A percentile compares a stretch with the other conserved stretches of the same genome.
Conservation (phyloP, 2,329 filamentous ascomycete genomes). For the Botrytis cinerea region DNA sequence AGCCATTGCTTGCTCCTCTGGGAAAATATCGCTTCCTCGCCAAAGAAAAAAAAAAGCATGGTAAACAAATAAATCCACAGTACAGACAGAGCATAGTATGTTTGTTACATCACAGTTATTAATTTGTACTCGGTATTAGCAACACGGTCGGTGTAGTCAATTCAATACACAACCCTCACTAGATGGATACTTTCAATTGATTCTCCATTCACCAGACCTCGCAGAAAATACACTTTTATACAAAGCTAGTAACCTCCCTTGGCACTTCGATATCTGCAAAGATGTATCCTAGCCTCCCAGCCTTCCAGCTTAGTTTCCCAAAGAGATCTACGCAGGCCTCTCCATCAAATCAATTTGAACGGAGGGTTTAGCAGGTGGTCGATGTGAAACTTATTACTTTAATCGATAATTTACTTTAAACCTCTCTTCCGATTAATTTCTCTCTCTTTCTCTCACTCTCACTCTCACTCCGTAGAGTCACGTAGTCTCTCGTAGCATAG, state of each 20-base stretch:
- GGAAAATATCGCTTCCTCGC: background rate
- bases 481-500: background rate
- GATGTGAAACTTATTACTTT: constrained; percentile 1
- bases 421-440: background rate
- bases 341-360: constrained; percentile 17
- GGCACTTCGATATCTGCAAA: constrained; percentile 4
- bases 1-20: background rate
- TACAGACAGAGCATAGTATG: background rate
- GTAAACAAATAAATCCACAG: background rate
- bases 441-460: background rate
- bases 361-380: background rate
- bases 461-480: background rate
- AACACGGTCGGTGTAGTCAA: background rate
- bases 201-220: background rate
- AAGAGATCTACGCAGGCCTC: constrained; percentile 19
- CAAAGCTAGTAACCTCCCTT: background rate
- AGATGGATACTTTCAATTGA: background rate
- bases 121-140: background rate
- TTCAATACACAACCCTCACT: background rate
- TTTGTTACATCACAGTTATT: background rate
- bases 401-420: background rate
- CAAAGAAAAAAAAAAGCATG: background rate
- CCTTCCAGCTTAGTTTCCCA: background rate
- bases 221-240: background rate
- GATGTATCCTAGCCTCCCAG: background rate